Base-by-base conservation (phyloP, 345 rosid genomes). In the Bruguiera sexangula region DNA sequence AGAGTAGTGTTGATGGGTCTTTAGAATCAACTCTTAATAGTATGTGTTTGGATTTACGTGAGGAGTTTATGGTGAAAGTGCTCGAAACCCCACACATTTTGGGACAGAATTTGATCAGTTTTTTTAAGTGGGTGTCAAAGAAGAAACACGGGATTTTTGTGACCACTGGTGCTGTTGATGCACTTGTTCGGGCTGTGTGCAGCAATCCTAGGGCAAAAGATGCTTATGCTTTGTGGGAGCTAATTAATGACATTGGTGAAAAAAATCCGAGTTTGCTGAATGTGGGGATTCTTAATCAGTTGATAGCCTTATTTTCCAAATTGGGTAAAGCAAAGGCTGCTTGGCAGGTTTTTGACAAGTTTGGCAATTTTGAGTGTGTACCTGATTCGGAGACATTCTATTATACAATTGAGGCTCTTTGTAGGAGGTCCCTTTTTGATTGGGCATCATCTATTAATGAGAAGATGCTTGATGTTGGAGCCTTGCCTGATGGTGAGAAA, bases 311-410 rank as follows among this genome's bases (percentile, higher is more conserved):
- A 43, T 80, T 93, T 43, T 89, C 89, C 0, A 86, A 78, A 75
- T 69, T 89, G 82, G 92, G 96, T 11, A 83, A 86, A 76, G 87
- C 85, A 20, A 84, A 87, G 82, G 96, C 82, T 15, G 93, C 94
- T 22, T 72, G 81, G 9, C 94, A 91, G 81, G 92, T 88, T 62
- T 86, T 86, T 75, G 73, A 72, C 65, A 91, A 85, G 74, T 81
- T 82, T 19, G 81, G 66, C 55, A 94, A 89, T 50, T 84, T 88
- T 5, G 83, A 85, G 11, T 86, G 85, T 71, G 81, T 73, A 56
- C 88, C 82, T 0, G 78, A 82, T 70, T 86, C 82, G 0, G 81
- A 74, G 24, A 85, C 96, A 0, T 88, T 83, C 74, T 91, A 84
- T 73, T 66, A 79, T 70, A 85, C 96, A 1, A 50, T 89, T 61